Conservation (phyloP, 441 rosid genomes). For the Cnidoscolus chayamansa region DNA sequence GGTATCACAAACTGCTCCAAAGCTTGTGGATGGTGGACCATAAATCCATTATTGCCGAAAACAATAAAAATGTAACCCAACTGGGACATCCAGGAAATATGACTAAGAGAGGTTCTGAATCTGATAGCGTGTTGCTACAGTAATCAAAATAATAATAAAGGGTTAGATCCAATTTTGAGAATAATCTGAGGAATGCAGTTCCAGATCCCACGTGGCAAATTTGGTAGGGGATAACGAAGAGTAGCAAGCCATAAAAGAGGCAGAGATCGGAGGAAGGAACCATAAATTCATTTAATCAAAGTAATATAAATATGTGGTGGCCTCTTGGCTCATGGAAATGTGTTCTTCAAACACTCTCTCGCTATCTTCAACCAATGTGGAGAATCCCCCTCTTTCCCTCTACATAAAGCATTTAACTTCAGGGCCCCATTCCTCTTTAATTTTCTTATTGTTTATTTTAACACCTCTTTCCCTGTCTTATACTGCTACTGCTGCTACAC, state of each 20-base stretch:
- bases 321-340: slow-evolving; percentile 15
- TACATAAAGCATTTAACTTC: slow-evolving; percentile 3
- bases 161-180: background rate
- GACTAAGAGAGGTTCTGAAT: too few relatives aligned
- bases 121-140: background rate
- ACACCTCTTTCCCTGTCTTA: background rate
- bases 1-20: background rate
- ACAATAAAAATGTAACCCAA: background rate
- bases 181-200: slow-evolving; percentile 13
- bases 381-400: slow-evolving; percentile 11
- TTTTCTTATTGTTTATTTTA: background rate
- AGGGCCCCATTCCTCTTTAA: slow-evolving; percentile 25
- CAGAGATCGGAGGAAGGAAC: slow-evolving; percentile 14
- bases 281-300: slow-evolving; percentile 27
- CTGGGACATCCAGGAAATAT: background rate
- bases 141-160: background rate
- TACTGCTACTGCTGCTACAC: background rate
- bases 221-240: slow-evolving; percentile 11
- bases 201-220: slow-evolving; percentile 8
- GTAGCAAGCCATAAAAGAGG: background rate
- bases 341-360: background rate
- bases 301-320: background rate
- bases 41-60: slow-evolving; percentile 9
- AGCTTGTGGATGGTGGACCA: slow-evolving; percentile 2
- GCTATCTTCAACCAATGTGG: background rate